A percentile compares a stretch with the other conserved stretches of the same genome.
phyloP scores from a whole-genome alignment of 2,329 filamentous ascomycete species.

The Nemania sp. region DNA sequence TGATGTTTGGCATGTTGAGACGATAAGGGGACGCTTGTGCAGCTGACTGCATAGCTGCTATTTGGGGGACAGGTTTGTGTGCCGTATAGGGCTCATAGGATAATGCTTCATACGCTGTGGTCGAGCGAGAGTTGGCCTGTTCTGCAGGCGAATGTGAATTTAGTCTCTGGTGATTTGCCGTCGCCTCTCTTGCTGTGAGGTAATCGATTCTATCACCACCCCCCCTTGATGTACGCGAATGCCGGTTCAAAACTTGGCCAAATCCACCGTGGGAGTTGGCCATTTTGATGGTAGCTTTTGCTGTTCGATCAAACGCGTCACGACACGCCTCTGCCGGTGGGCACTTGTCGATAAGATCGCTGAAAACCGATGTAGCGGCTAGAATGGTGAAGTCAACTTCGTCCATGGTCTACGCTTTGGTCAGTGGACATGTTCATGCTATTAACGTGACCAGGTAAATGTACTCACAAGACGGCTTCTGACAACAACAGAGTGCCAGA shows the following conservation, averaged over 20 bases:
- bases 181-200: slow-evolving; percentile 40
- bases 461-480: slow-evolving; percentile 79
- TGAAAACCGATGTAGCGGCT: slow-evolving; percentile 88
- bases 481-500: slow-evolving; percentile 93
- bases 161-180: slow-evolving; percentile 37
- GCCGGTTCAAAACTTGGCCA: slow-evolving; percentile 51
- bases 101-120: slow-evolving; percentile 30
- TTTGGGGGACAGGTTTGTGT: slow-evolving; percentile 30
- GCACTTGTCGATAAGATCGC: slow-evolving; percentile 91
- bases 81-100: slow-evolving; percentile 34
- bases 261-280: slow-evolving; percentile 86
- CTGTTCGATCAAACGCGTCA: slow-evolving; percentile 93
- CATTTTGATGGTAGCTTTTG: slow-evolving; percentile 95
- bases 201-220: slow-evolving; percentile 38
- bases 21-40: slow-evolving; percentile 37
- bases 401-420: slow-evolving; percentile 70
- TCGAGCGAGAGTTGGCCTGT: slow-evolving; percentile 30
- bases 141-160: slow-evolving; percentile 31
- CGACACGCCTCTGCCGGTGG: slow-evolving; percentile 92
- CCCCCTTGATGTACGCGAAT: slow-evolving; percentile 36
- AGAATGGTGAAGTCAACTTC: slow-evolving; percentile 98
- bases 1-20: slow-evolving; percentile 40
- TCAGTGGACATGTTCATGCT: slow-evolving; percentile 35
- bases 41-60: slow-evolving; percentile 33
- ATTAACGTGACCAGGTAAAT: slow-evolving; percentile 15